Evolutionary conservation across 2,329 filamentous ascomycete species (phyloP), one percentile per base, ranked within the genome.

Genomic region (Albophoma yamanashiensis): DNA sequence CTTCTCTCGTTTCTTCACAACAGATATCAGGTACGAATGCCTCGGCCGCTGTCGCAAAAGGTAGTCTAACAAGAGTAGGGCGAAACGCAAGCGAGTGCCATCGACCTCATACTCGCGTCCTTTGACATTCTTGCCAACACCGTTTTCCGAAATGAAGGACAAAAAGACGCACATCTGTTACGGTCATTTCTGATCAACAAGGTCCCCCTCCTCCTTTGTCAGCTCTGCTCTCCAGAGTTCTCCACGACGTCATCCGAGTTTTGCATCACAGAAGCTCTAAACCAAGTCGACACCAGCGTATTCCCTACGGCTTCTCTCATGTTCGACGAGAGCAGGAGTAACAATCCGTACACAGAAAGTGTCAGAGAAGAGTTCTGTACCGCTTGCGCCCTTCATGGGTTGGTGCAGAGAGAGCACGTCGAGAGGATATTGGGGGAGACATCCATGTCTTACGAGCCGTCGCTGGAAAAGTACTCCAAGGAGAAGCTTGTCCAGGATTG

Each of bases 121-220:
- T 97, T 99, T 68, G 92, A 97, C 67, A 82, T 95, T 6, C 79
- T 99, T 20, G 89, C 92, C 42, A 96, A 96, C 68, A 89, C 89
- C 6, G 89, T 93, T 63, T 90, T 94, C 65, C 84, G 80, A 7
- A 81, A 79, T 52, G 81, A 85, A 63, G 78, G 78, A 0, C 75
- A 75, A 50, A 79, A 79, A 60, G 77, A 80, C 7, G 89, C 90
- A 60, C 87, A 92, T 61, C 75, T 93, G 22, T 80, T 96, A 58
- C 88, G 91, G 42, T 95, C 92, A 0, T 99, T 94, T 70, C 79
- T 99, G 31, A 88, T 95, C 66, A 85, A 85, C 72, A 85, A 85
- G 65, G 71, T 85, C 20, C 83, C 83, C 1, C 67, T 85, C 12
- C 73, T 85, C 2, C 73, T 86, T 15, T 76, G 76, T 52, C 79